Percentiles rank a stretch among this genome's conserved stretches.
Evolutionary conservation across 208 protist species (phyloP).

Genomic region (Vickermania ingenoplastis): DNA sequence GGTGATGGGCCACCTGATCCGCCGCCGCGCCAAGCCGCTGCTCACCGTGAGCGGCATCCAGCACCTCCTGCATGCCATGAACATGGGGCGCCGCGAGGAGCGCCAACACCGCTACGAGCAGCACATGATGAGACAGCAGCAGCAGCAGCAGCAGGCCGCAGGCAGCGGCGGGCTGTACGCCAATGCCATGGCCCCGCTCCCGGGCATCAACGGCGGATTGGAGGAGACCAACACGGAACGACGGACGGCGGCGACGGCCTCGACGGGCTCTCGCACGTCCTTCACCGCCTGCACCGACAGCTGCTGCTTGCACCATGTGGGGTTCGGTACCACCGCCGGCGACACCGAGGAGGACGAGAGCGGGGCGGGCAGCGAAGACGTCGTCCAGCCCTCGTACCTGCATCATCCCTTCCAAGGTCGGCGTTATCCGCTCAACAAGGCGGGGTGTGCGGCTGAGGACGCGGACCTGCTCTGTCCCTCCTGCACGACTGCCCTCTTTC

Average conservation of each 20-base stretch:
- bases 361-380: not conserved
- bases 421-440: conserved; percentile 20
- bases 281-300: not conserved
- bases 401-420: not conserved
- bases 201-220: not conserved
- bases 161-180: not conserved
- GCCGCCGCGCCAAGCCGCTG: conserved; percentile 45
- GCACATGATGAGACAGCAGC: conserved; percentile 1
- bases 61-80: conserved; percentile 53
- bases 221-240: not conserved
- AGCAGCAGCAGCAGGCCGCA: not conserved
- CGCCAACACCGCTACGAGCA: conserved; percentile 15
- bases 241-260: not conserved
- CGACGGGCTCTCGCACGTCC: not conserved
- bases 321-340: no score
- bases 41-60: conserved; percentile 66
- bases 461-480: conserved; percentile 37
- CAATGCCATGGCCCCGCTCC: not conserved
- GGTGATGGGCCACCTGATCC: conserved; percentile 43
- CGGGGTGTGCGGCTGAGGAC: conserved; percentile 24
- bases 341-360: not conserved
- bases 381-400: not conserved
- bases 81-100: conserved; percentile 23
- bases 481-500: conserved; percentile 62
- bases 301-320: conserved; percentile 2